Percentiles rank a stretch among this genome's conserved stretches.
phyloP scores from a whole-genome alignment of 2,329 filamentous ascomycete genomes.

The Trichoderma gracile region DNA sequence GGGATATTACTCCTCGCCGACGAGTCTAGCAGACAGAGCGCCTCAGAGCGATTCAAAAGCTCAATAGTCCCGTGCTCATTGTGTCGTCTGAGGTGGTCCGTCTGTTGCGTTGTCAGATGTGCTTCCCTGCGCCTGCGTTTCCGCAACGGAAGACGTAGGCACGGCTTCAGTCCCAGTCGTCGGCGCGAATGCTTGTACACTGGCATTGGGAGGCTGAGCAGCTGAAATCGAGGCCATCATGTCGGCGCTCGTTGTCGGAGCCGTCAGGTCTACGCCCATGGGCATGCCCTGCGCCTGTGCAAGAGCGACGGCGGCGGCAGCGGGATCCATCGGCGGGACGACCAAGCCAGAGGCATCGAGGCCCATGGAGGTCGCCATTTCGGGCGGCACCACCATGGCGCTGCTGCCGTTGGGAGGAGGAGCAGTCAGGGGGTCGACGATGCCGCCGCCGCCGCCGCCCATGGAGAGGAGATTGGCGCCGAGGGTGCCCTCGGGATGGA shows the following conservation, averaged over 20 bases:
- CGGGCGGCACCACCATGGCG: conserved; percentile 32
- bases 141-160: background rate
- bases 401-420: conserved; percentile 29
- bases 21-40: too few species aligned
- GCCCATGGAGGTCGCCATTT: conserved; percentile 22
- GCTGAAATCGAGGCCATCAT: background rate
- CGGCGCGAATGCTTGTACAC: background rate
- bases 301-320: background rate
- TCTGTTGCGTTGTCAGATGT: background rate
- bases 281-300: conserved; percentile 2
- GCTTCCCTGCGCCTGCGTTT: background rate
- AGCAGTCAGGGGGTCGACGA: conserved; percentile 25
- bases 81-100: background rate
- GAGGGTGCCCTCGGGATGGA: conserved; percentile 68
- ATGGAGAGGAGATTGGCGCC: conserved; percentile 50
- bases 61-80: background rate
- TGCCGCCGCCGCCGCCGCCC: conserved; percentile 24
- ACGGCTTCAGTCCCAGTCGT: background rate
- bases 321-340: conserved; percentile 13
- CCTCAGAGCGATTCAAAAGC: too few species aligned
- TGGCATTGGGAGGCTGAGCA: background rate
- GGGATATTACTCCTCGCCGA: background rate
- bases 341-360: conserved; percentile 26
- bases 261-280: background rate
- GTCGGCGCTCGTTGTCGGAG: background rate